Evolutionary conservation across 805 yeast species (phyloP).

Genomic region (Ogataea henricii): DNA sequence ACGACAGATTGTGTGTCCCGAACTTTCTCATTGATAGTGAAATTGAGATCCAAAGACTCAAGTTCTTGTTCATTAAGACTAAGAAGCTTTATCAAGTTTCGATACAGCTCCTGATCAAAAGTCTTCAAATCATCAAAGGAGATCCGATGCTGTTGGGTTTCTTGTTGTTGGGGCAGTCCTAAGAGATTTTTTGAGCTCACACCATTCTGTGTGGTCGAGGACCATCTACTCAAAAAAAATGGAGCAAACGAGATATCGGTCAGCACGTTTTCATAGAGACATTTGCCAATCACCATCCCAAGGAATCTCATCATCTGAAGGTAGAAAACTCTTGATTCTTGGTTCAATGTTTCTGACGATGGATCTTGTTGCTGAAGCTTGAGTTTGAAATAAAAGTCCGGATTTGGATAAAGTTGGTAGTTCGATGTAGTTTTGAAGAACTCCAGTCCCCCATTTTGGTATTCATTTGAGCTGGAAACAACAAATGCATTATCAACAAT

Average conservation of each 20-base stretch:
- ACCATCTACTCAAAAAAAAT: slow-evolving; percentile 75
- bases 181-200: slow-evolving; percentile 25
- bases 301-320: slow-evolving; percentile 53
- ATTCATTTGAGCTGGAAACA: slow-evolving; percentile 31
- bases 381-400: slow-evolving; percentile 39
- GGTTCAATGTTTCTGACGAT: slow-evolving; percentile 30
- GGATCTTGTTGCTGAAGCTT: slow-evolving; percentile 29
- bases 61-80: slow-evolving; percentile 57
- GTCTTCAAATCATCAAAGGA: slow-evolving; percentile 79
- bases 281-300: slow-evolving; percentile 86
- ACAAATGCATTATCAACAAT: slow-evolving; percentile 70
- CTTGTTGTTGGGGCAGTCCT: slow-evolving; percentile 18
- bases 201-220: slow-evolving; percentile 32
- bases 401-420: slow-evolving; percentile 75
- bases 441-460: slow-evolving; percentile 27
- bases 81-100: slow-evolving; percentile 62
- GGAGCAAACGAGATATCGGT: slow-evolving; percentile 86
- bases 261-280: slow-evolving; percentile 79
- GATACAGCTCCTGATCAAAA: slow-evolving; percentile 68
- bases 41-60: slow-evolving; percentile 60
- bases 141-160: slow-evolving; percentile 43
- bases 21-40: slow-evolving; percentile 58
- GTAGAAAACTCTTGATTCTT: slow-evolving; percentile 26
- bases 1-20: slow-evolving; percentile 36
- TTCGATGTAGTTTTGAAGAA: slow-evolving; percentile 47